phyloP scores from a whole-genome alignment of 495 filamentous ascomycete species.

The Neurospora hispaniola region DNA sequence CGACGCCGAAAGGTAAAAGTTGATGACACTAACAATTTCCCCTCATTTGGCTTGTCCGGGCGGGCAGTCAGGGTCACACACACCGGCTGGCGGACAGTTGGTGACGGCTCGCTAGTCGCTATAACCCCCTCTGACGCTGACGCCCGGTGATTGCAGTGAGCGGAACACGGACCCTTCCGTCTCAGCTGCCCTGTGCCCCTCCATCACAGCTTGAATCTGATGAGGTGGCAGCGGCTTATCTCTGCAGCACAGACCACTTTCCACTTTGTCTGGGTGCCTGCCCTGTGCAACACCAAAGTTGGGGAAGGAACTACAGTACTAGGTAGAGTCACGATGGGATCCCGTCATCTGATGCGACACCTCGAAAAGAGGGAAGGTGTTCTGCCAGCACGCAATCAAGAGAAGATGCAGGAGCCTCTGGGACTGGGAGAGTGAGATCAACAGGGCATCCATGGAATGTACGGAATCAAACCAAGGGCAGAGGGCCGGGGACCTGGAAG shows the following conservation, averaged over 20 bases:
- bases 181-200: neutral
- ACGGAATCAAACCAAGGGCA: too few relatives aligned
- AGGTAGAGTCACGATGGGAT: neutral
- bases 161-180: neutral
- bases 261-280: neutral
- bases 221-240: neutral
- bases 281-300: neutral
- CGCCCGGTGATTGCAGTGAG: neutral
- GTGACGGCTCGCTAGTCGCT: neutral
- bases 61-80: neutral
- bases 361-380: neutral
- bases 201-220: neutral
- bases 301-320: neutral
- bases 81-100: neutral
- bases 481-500: neutral
- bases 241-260: neutral
- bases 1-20: neutral
- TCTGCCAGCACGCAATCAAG: neutral
- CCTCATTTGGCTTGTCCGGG: neutral
- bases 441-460: too few relatives aligned
- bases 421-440: too few relatives aligned
- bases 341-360: neutral
- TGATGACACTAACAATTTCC: neutral
- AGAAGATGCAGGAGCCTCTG: neutral
- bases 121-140: neutral